Evolutionary conservation across 2,329 filamentous ascomycete species (phyloP).

Genomic region (Sphaerulina vaccinii): DNA sequence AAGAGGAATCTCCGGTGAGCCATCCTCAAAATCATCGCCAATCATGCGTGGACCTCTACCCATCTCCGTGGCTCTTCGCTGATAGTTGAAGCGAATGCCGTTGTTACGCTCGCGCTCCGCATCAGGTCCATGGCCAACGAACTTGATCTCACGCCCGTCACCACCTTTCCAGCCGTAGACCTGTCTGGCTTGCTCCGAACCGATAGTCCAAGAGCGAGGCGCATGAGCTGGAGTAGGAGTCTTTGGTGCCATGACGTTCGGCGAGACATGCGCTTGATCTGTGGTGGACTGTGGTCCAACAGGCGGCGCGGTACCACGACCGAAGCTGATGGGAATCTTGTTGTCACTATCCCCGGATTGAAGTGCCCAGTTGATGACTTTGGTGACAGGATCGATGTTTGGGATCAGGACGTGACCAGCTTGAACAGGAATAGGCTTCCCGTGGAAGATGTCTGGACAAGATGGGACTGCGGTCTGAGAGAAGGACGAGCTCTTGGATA

Average conservation of each 20-base stretch:
- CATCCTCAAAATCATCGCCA: slow-evolving; percentile 13
- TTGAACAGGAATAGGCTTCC: slow-evolving; percentile 12
- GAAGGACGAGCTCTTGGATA: background rate
- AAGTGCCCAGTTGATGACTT: slow-evolving; percentile 23
- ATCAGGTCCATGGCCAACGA: slow-evolving; percentile 34
- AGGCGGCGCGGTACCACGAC: slow-evolving; percentile 6
- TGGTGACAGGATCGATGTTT: slow-evolving; percentile 18
- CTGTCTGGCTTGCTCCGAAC: slow-evolving; percentile 11
- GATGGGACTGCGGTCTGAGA: too few relatives aligned
- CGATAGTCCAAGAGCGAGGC: slow-evolving; percentile 26
- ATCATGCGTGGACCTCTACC: slow-evolving; percentile 22
- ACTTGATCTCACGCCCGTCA: slow-evolving; percentile 39
- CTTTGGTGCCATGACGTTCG: slow-evolving; percentile 14
- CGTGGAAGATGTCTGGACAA: slow-evolving; percentile 4
- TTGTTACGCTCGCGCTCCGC: slow-evolving; percentile 33
- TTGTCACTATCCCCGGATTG: slow-evolving; percentile 3
- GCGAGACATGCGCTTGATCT: slow-evolving; percentile 19
- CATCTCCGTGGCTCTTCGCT: slow-evolving; percentile 4
- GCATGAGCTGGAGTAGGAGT: slow-evolving; percentile 6
- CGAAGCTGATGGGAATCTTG: background rate
- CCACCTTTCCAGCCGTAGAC: slow-evolving; percentile 38
- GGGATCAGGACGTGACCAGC: slow-evolving; percentile 24
- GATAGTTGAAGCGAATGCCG: slow-evolving; percentile 26
- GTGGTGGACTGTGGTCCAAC: slow-evolving; percentile 16
- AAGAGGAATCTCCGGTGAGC: slow-evolving; percentile 22